Base-by-base conservation (phyloP, 1,139 yeast genomes). In the Kodamaea alishanica region DNA sequence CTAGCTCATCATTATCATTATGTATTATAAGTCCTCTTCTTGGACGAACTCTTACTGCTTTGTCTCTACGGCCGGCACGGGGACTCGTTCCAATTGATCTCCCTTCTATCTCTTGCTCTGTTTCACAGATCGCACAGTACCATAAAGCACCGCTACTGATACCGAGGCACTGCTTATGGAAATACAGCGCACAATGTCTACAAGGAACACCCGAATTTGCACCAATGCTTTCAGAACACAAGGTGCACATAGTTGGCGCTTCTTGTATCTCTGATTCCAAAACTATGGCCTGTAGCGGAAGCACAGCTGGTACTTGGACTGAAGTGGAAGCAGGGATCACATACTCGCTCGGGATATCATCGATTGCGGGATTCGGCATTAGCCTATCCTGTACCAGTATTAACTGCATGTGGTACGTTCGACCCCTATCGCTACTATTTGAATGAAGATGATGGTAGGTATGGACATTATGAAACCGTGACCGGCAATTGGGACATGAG, bases 401-500 rank as follows among this genome's bases (percentile, higher is more conserved):
- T 15, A 15, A 15, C 20, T 15, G 20, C 20, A 15, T 15, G 20
- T 4, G 20, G 20, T 15, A 15, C 20, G 20, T 15, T 15, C 20
- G 20, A 15, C 20, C 20, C 3, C 20, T 15, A 15, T 15, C 20
- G 20, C 20, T 15, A 15, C 20, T 15, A 15, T 15, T 15, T 15
- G 20, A 15, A 15, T 15, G 20, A 4, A 15, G 3, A 15, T 15
- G 20, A 15, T 15, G 20, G 4, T 15, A 15, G 4, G 20, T 15
- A 15, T 15, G 20, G 20, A 15, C 20, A 15, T 15, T 15, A 44
- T 65, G 51, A 49, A 58, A 71, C 20, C 55, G 51, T 33, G 55
- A 52, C 23, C 81, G 69, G 51, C 81, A 77, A 1, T 75, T 73
- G 2, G 81, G 81, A 48, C 81, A 77, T 33, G 72, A 65, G 52